Evolutionary conservation across 2,329 filamentous ascomycete genomes (phyloP).

Genomic region (Huntiella moniliformis): DNA sequence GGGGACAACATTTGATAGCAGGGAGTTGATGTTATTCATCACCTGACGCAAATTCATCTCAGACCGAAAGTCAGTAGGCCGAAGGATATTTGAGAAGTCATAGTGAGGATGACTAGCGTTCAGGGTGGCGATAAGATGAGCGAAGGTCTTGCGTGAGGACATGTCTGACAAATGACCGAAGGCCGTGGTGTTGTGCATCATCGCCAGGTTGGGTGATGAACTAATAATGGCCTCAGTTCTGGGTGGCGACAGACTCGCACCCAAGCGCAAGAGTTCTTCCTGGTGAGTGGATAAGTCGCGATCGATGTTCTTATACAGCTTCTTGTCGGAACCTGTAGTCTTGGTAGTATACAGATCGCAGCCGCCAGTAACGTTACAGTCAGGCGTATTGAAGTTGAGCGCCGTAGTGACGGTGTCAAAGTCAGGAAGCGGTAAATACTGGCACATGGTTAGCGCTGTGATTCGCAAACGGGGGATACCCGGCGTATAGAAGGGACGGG

Average conservation of each 20-base stretch:
- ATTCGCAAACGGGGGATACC: not conserved
- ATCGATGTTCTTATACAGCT: constrained; percentile 90
- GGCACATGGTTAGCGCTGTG: not conserved
- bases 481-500: not conserved
- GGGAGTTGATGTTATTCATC: constrained; percentile 75
- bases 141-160: constrained; percentile 77
- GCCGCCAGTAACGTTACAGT: constrained; percentile 78
- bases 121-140: constrained; percentile 87
- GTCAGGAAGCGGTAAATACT: constrained; percentile 84
- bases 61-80: constrained; percentile 74
- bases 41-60: constrained; percentile 64
- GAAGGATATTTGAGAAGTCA: constrained; percentile 84
- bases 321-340: constrained; percentile 86
- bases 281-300: constrained; percentile 80
- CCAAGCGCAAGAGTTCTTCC: constrained; percentile 68
- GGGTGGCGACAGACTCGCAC: constrained; percentile 71
- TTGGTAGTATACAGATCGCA: constrained; percentile 98
- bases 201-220: constrained; percentile 38
- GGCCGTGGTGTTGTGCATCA: constrained; percentile 65
- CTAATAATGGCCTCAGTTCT: constrained; percentile 51
- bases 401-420: constrained; percentile 84
- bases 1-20: constrained; percentile 69
- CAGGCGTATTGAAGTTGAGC: constrained; percentile 86
- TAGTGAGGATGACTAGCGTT: constrained; percentile 87
- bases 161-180: constrained; percentile 82